Base-by-base conservation (phyloP, 1,284 basidiomycete genomes). In the Meira miltonrushii region DNA sequence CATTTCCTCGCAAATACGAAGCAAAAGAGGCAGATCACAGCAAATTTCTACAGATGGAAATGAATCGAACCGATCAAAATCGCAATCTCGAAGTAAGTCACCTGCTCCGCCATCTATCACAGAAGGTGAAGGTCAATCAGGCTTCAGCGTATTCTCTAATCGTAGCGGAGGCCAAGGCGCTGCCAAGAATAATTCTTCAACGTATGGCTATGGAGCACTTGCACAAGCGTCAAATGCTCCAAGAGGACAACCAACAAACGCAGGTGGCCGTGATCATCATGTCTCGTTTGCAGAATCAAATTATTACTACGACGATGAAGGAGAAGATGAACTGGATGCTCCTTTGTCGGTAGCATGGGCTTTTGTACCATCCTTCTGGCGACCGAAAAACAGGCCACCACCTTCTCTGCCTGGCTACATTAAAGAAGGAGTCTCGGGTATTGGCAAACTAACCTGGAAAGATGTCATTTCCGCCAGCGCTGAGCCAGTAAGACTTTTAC, bases 401-500 rank as follows among this genome's bases (percentile, higher is more conserved):
- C 57, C 58, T 0, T 51, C 44, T 39, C 58, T 62, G 3, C 33
- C 39, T 28, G 46, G 54, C 41, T 60, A 51, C 28, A 47, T 60
- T 9, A 59, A 62, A 11, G 41, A 60, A 19, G 12, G 61, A 1
- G 37, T 59, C 11, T 38, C 44, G 10, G 66, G 63, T 6, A 52
- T 44, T 9, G 61, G 63, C 21, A 61, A 62, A 41, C 54, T 76
- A 25, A 67, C 71, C 1, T 68, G 66, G 62, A 55, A 57, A 13
- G 68, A 75, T 13, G 57, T 67, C 10, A 55, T 60, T 15, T 61
- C 61, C 25, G 61, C 65, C 3, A 57, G 62, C 23, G 61, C 62
- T 41, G 72, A 75, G 51, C 75, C 75, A 1, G 58, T 77, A 48
- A 61, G 64, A 13, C 58, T 71, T 11, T 55, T 78, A 0, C 93